phyloP scores from a whole-genome alignment of 805 yeast species.

The Maudiozyma saulgeensis region DNA sequence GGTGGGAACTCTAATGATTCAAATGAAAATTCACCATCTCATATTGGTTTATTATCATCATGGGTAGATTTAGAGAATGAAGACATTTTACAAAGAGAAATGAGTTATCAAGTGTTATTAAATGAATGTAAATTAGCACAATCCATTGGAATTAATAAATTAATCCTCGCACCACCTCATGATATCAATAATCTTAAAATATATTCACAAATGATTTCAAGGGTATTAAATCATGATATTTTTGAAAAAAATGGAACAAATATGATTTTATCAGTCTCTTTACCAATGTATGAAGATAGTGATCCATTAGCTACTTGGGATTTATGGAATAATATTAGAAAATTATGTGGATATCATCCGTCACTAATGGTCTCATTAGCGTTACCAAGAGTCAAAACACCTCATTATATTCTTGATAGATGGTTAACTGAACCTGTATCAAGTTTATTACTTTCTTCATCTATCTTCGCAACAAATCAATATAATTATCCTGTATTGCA shows the following conservation, averaged over 20 bases:
- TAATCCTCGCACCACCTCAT: slow-evolving; percentile 57
- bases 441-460: slow-evolving; percentile 45
- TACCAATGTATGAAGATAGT: slow-evolving; percentile 42
- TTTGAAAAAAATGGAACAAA: slow-evolving; percentile 18
- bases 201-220: slow-evolving; percentile 36
- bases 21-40: slow-evolving; percentile 16
- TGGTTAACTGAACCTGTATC: slow-evolving; percentile 66
- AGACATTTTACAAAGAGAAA: slow-evolving; percentile 39
- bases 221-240: slow-evolving; percentile 20
- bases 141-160: slow-evolving; percentile 46
- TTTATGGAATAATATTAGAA: slow-evolving; percentile 59
- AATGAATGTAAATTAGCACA: slow-evolving; percentile 52
- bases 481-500: slow-evolving; percentile 57
- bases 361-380: slow-evolving; percentile 65
- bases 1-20: not conserved
- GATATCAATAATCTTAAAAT: slow-evolving; percentile 42
- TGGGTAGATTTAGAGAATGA: slow-evolving; percentile 62
- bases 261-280: slow-evolving; percentile 37
- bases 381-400: slow-evolving; percentile 52
- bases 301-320: slow-evolving; percentile 61
- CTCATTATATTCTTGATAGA: slow-evolving; percentile 41
- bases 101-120: slow-evolving; percentile 47
- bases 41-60: slow-evolving; percentile 49
- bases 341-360: slow-evolving; percentile 42
- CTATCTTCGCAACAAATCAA: slow-evolving; percentile 48